Conservation (phyloP, 177 flowering plant species). For the Vitis hybrid region DNA sequence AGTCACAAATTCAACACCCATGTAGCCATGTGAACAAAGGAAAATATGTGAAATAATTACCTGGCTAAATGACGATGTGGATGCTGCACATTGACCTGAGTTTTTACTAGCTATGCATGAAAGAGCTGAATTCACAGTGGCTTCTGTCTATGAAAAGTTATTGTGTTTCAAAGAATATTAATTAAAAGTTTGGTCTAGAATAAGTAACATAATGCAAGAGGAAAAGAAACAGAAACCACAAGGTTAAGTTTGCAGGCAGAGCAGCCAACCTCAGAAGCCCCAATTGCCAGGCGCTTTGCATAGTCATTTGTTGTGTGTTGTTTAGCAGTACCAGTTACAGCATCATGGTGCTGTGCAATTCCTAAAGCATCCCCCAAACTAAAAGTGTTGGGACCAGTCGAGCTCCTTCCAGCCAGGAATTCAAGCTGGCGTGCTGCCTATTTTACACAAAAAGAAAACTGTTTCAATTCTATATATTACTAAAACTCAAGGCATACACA, state of each 20-base stretch:
- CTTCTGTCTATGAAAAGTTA: slow-evolving; percentile 48
- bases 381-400: slow-evolving; percentile 48
- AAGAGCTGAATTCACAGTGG: slow-evolving; percentile 55
- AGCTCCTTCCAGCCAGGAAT: slow-evolving; percentile 58
- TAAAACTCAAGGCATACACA: neutral
- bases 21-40: neutral
- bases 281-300: slow-evolving; percentile 73
- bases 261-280: slow-evolving; percentile 64
- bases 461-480: neutral
- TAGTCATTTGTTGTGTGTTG: slow-evolving; percentile 91
- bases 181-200: neutral
- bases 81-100: slow-evolving; percentile 33
- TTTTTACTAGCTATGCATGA: slow-evolving; percentile 49
- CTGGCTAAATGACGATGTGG: slow-evolving; percentile 51
- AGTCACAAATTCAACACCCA: neutral
- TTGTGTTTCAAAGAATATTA: slow-evolving; percentile 1
- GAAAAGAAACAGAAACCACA: neutral
- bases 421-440: slow-evolving; percentile 93
- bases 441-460: slow-evolving; percentile 10
- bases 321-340: slow-evolving; percentile 81
- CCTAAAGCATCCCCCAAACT: slow-evolving; percentile 86
- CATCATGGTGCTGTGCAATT: slow-evolving; percentile 92
- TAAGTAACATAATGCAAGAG: neutral
- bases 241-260: neutral
- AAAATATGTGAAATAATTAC: slow-evolving; percentile 26